phyloP scores from a whole-genome alignment of 2,329 filamentous ascomycete species.

The Chrysoporthe puriensis region DNA sequence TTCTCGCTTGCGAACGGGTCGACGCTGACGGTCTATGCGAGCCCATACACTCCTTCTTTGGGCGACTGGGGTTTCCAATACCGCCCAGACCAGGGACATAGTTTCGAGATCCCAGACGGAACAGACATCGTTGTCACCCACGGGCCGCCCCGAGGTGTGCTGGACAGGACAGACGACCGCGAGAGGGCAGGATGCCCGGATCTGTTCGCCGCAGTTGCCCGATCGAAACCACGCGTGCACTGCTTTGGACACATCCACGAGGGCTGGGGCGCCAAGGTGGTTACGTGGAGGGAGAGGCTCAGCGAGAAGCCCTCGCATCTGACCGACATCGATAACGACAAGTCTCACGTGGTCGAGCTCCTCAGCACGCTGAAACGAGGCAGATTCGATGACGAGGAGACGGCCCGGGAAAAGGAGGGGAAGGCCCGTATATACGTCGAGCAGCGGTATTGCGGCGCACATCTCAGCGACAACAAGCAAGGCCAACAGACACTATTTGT shows the following conservation, averaged over 20 bases:
- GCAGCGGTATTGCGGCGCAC: not conserved
- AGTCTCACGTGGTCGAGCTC: conserved; percentile 43
- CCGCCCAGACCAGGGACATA: conserved; percentile 40
- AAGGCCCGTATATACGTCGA: not conserved
- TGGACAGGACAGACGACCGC: conserved; percentile 46
- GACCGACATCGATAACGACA: conserved; percentile 51
- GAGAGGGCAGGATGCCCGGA: conserved; percentile 46
- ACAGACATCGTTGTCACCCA: conserved; percentile 58
- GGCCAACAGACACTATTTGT: conserved; percentile 1
- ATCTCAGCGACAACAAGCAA: too few species aligned
- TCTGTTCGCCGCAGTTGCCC: conserved; percentile 50
- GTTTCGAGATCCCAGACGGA: conserved; percentile 40
- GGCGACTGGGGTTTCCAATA: conserved; percentile 58
- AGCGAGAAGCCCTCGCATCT: conserved; percentile 45
- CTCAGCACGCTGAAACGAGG: conserved; percentile 32
- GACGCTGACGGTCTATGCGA: conserved; percentile 53
- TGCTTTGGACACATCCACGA: conserved; percentile 66
- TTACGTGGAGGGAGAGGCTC: conserved; percentile 50
- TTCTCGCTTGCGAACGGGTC: conserved; percentile 56
- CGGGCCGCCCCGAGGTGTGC: conserved; percentile 55
- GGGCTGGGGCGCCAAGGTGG: conserved; percentile 59
- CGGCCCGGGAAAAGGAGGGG: not conserved
- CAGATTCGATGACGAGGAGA: conserved; percentile 1
- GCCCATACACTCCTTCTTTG: conserved; percentile 53
- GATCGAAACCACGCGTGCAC: conserved; percentile 50